Conservation (phyloP, 2,329 filamentous ascomycete species). For the Herpotrichia juniperi region DNA sequence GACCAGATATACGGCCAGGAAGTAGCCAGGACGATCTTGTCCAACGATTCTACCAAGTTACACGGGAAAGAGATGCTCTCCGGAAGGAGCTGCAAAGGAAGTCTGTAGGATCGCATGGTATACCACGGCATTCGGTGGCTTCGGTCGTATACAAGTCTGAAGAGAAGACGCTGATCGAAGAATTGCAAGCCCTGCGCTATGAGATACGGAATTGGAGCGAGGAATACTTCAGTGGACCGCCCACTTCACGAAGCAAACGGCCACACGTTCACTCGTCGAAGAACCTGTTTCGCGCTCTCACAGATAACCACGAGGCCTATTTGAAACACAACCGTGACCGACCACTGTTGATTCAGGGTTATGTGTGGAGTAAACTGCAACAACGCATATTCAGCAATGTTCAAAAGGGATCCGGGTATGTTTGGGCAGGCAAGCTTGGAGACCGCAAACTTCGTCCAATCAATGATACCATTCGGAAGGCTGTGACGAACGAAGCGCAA, state of each 20-base stretch:
- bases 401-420: constrained; percentile 42
- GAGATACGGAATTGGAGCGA: constrained; percentile 44
- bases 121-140: constrained; percentile 23
- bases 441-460: constrained; percentile 43
- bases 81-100: constrained; percentile 43
- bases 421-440: constrained; percentile 46
- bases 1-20: constrained; percentile 35
- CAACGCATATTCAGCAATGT: constrained; percentile 45
- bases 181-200: constrained; percentile 39
- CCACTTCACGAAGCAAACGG: constrained; percentile 32
- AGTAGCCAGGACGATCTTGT: constrained; percentile 46
- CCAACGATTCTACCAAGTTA: constrained; percentile 45
- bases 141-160: constrained; percentile 41
- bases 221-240: constrained; percentile 40
- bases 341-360: constrained; percentile 44
- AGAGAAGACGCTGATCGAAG: constrained; percentile 43
- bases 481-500: constrained; percentile 44
- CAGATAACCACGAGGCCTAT: constrained; percentile 41
- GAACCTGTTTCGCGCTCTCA: constrained; percentile 39
- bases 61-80: constrained; percentile 44
- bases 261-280: constrained; percentile 38
- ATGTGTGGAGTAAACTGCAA: constrained; percentile 43
- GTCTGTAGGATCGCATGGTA: constrained; percentile 37
- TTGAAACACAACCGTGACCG: constrained; percentile 38
- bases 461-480: constrained; percentile 45